Percentiles rank a stretch among this genome's conserved stretches.
Conservation (phyloP, 2,329 filamentous ascomycete species). For the Neofusicoccum sp. region DNA sequence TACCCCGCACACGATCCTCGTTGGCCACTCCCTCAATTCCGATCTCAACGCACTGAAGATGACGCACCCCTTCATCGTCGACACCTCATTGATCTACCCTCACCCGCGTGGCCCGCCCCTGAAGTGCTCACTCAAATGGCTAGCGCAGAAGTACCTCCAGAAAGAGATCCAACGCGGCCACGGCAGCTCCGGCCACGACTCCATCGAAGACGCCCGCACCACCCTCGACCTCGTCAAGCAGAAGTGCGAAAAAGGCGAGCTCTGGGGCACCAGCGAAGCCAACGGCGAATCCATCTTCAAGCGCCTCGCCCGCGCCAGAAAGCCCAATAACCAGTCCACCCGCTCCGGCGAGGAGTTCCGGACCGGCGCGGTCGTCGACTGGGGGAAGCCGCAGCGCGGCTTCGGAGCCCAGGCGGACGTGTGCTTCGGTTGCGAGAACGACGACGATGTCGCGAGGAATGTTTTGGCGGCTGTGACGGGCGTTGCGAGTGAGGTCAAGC, state of each 20-base stretch:
- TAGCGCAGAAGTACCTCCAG: constrained; percentile 79
- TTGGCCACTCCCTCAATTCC: constrained; percentile 79
- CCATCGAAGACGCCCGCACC: constrained; percentile 85
- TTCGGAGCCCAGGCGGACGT: constrained; percentile 57
- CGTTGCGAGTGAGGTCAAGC: constrained; percentile 2
- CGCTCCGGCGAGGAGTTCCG: constrained; percentile 50
- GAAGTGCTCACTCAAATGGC: constrained; percentile 87
- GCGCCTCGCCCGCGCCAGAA: constrained; percentile 61
- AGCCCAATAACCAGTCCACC: constrained; percentile 42
- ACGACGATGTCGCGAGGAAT: constrained; percentile 58
- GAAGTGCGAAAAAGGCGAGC: constrained; percentile 89
- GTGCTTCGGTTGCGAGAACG: constrained; percentile 56
- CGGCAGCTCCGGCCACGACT: constrained; percentile 77
- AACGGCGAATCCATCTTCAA: constrained; percentile 87
- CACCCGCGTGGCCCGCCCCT: constrained; percentile 86
- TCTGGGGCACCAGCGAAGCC: constrained; percentile 77
- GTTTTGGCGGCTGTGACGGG: constrained; percentile 35
- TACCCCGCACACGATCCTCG: constrained; percentile 67
- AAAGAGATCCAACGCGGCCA: constrained; percentile 82
- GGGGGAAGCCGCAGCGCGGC: constrained; percentile 72
- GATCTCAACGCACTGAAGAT: constrained; percentile 81
- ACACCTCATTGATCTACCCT: constrained; percentile 86
- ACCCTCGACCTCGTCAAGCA: constrained; percentile 91
- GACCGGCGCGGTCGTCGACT: constrained; percentile 78
- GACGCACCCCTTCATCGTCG: constrained; percentile 88